A percentile compares a stretch with the other conserved stretches of the same genome.
Conservation (phyloP, 495 filamentous ascomycete species). For the Choiromyces venosus region DNA sequence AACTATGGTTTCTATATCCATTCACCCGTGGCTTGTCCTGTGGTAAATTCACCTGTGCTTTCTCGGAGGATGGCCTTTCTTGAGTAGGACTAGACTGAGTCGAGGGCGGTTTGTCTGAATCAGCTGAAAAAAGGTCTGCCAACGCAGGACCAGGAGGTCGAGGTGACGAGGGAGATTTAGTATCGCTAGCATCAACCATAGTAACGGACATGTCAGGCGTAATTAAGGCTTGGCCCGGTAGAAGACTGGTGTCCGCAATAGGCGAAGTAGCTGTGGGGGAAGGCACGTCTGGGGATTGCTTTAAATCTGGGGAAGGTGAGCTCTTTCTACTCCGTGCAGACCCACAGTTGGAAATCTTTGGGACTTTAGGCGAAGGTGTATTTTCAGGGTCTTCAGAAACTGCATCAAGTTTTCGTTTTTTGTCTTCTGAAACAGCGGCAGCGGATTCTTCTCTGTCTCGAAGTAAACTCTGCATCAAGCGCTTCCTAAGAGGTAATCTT, state of each 20-base stretch:
- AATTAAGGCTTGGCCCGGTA: constrained; percentile 17
- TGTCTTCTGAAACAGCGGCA: constrained; percentile 17
- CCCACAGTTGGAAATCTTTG: constrained; percentile 21
- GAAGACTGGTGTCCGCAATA: constrained; percentile 13
- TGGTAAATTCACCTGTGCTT: constrained; percentile 6
- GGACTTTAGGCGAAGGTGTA: constrained; percentile 19
- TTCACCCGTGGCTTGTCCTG: constrained; percentile 26
- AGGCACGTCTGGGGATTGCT: constrained; percentile 16
- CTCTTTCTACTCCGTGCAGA: constrained; percentile 1
- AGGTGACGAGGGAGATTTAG: not conserved
- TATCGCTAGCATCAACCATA: constrained; percentile 11
- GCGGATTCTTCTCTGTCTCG: constrained; percentile 35
- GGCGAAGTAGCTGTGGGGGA: constrained; percentile 11
- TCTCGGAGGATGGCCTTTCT: constrained; percentile 12
- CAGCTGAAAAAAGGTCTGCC: constrained; percentile 33
- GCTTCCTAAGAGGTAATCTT: constrained; percentile 36
- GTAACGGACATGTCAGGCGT: constrained; percentile 7
- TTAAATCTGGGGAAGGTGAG: constrained; percentile 8
- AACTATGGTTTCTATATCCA: constrained; percentile 27
- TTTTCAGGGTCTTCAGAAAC: constrained; percentile 12
- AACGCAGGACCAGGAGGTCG: constrained; percentile 23
- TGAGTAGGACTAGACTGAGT: constrained; percentile 18
- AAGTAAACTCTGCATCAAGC: constrained; percentile 38
- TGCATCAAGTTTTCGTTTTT: constrained; percentile 33
- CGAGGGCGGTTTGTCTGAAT: constrained; percentile 25